These are phyloP conservation scores for Neurospora sp. DNA, from an alignment of 495 filamentous ascomycete species.

Conservation along the genomic window DNA sequence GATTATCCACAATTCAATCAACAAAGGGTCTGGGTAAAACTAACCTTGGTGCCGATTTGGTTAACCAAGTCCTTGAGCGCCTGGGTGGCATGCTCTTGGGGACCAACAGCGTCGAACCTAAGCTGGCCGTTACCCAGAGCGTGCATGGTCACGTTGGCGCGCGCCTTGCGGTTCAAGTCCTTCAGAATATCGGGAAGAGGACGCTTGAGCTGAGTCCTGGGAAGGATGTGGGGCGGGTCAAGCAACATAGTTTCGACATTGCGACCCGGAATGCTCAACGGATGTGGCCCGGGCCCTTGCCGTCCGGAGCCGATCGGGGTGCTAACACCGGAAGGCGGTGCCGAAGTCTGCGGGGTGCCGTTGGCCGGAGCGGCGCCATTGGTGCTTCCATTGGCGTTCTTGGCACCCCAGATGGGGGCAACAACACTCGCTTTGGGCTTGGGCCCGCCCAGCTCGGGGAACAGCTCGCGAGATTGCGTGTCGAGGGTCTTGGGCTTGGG, in stretches of 20 bases:
- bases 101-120: constrained; percentile 73
- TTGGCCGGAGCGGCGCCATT: constrained; percentile 48
- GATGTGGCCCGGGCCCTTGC: constrained; percentile 44
- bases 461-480: constrained; percentile 77
- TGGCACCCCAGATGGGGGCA: constrained; percentile 51
- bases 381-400: constrained; percentile 43
- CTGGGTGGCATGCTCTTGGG: constrained; percentile 64
- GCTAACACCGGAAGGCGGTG: constrained; percentile 45
- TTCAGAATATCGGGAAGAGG: constrained; percentile 71
- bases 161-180: constrained; percentile 81
- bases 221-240: constrained; percentile 59
- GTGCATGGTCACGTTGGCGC: constrained; percentile 70
- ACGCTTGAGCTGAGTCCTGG: constrained; percentile 67
- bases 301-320: constrained; percentile 42
- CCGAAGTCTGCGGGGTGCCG: constrained; percentile 44
- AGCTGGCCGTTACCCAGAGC: constrained; percentile 54
- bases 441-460: constrained; percentile 75
- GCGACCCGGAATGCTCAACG: constrained; percentile 65
- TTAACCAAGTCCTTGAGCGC: constrained; percentile 78
- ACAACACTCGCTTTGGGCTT: constrained; percentile 48
- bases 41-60: constrained; percentile 76
- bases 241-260: constrained; percentile 65
- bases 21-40: constrained; percentile 7
- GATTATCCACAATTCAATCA: neutral
- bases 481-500: constrained; percentile 63